Evolutionary conservation across 352 stramenopile species (phyloP).

Genomic region (Globisporangium lucens): DNA sequence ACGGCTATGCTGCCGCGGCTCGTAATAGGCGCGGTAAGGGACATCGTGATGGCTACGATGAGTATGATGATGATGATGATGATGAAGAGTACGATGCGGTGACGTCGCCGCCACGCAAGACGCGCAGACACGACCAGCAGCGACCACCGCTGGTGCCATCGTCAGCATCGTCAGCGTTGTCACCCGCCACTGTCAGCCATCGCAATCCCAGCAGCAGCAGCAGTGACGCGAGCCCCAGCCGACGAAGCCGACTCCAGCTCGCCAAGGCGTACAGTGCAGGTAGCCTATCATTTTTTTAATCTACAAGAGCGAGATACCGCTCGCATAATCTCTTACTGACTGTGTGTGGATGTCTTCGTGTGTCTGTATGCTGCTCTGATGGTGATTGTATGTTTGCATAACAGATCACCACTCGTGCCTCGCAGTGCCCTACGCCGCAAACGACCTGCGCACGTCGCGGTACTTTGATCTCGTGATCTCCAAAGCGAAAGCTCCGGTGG

Average conservation of each 20-base stretch:
- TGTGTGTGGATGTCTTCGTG: background rate
- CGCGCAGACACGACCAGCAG: background rate
- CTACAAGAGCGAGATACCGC: background rate
- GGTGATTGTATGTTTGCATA: background rate
- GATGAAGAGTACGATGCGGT: background rate
- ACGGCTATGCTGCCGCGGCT: background rate
- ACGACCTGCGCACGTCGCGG: slow-evolving; percentile 39
- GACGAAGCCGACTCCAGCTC: background rate
- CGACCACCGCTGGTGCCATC: background rate
- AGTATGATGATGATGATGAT: background rate
- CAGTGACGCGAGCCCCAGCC: background rate
- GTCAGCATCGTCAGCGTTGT: background rate
- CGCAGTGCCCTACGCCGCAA: slow-evolving; percentile 48
- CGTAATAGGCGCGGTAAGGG: background rate
- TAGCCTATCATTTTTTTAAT: background rate
- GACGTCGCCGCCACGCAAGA: slow-evolving; percentile 9
- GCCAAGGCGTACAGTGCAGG: background rate
- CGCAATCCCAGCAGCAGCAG: background rate
- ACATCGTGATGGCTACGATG: background rate
- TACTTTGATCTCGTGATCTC: slow-evolving; percentile 70
- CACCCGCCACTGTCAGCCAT: background rate
- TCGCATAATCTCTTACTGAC: background rate
- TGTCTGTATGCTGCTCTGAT: background rate
- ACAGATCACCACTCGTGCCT: slow-evolving; percentile 41
- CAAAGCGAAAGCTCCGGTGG: slow-evolving; percentile 55